Conservation (phyloP, 202 grass and related monocot species). For the Elaeis oleifera region DNA sequence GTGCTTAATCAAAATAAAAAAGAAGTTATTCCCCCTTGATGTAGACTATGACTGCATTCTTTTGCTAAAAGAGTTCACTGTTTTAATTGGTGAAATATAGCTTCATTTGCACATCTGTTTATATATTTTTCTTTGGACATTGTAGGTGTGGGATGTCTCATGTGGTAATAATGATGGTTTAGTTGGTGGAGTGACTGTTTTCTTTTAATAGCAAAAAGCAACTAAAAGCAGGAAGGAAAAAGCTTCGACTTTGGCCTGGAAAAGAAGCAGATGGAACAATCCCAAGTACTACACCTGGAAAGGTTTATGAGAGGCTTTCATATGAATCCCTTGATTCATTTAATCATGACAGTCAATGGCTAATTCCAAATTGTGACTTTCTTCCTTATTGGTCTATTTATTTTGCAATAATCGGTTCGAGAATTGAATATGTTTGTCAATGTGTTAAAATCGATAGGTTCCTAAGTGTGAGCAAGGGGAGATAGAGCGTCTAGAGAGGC, state of each 20-base stretch:
- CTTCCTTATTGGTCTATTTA: not conserved
- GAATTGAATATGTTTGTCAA: not conserved
- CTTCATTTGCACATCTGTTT: not conserved
- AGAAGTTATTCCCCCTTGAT: too few relatives aligned
- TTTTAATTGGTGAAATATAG: not conserved
- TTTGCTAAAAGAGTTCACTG: too few relatives aligned
- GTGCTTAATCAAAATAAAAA: too few relatives aligned
- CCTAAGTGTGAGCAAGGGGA: conserved; percentile 77
- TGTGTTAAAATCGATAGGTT: conserved; percentile 37
- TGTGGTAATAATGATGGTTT: conserved; percentile 38
- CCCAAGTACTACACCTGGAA: conserved; percentile 81
- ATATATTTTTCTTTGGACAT: not conserved
- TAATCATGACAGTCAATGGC: too few relatives aligned
- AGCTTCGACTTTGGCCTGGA: conserved; percentile 61
- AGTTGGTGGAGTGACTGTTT: conserved; percentile 69
- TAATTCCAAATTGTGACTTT: too few relatives aligned
- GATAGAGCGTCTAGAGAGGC: conserved; percentile 78
- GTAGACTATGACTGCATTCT: too few relatives aligned
- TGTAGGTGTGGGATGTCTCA: conserved; percentile 77
- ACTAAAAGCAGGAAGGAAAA: conserved; percentile 79
- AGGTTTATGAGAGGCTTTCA: conserved; percentile 36
- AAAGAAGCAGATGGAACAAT: conserved; percentile 82
- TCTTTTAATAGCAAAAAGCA: conserved; percentile 83
- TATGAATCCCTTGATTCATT: too few relatives aligned
- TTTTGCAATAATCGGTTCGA: conserved; percentile 9